A percentile compares a stretch with the other conserved stretches of the same genome.
Conservation (phyloP, 495 filamentous ascomycete genomes). For the Penicillium chermesinum region DNA sequence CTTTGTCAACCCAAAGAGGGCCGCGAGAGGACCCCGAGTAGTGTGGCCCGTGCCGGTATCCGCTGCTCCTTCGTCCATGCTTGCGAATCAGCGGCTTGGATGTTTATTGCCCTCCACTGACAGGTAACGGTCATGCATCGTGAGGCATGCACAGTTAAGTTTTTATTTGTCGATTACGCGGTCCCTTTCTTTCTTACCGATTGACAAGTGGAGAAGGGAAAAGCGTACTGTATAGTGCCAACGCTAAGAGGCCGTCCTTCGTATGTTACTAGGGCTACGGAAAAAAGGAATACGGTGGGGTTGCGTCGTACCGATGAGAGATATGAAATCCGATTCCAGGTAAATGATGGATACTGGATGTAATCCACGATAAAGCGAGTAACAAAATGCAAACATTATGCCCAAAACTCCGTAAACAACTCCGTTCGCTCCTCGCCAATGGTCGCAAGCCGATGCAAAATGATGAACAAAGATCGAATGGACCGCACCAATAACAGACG, state of each 20-base stretch:
- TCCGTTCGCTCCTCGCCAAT: constrained; percentile 14
- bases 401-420: constrained; percentile 13
- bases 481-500: background rate
- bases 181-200: no score
- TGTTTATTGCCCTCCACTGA: background rate
- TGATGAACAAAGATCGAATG: background rate
- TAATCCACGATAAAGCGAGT: background rate
- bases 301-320: no score
- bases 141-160: background rate
- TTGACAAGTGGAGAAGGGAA: no score
- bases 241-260: no score
- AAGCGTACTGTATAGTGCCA: no score
- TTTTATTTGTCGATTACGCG: background rate
- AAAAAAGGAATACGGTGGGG: no score
- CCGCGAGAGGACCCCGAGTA: background rate
- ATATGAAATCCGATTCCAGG: no score
- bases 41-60: background rate
- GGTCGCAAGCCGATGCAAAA: constrained; percentile 17
- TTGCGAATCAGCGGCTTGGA: background rate
- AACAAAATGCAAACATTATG: background rate
- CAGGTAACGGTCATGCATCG: background rate
- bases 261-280: no score
- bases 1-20: background rate
- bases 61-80: background rate
- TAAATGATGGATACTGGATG: constrained; percentile 4